These are phyloP conservation scores for Macrophomina tecta DNA, from an alignment of 2,329 filamentous ascomycete species.

Conservation along the genomic window DNA sequence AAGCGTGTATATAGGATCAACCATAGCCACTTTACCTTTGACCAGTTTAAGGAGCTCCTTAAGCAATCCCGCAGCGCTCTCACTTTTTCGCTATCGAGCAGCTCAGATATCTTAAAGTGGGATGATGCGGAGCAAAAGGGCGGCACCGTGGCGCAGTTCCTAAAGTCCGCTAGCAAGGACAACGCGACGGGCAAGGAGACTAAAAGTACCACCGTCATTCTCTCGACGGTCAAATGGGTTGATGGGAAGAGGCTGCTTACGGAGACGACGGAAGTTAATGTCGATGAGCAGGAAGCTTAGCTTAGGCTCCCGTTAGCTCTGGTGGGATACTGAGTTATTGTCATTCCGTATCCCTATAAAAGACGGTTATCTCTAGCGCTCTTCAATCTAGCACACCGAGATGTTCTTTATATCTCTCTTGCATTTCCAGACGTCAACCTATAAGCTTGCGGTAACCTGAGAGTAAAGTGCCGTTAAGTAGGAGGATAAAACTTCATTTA, in stretches of 20 bases:
- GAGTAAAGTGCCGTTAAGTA: no score
- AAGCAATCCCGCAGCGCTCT: constrained; percentile 1
- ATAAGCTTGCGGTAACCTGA: no score
- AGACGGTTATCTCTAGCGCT: no score
- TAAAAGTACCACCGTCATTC: constrained; percentile 16
- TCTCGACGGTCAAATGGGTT: constrained; percentile 28
- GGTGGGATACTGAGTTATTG: no score
- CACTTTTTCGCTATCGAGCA: no score
- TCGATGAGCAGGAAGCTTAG: no score
- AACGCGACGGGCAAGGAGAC: constrained; percentile 28
- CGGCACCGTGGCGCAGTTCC: constrained; percentile 21
- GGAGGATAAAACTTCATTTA: no score
- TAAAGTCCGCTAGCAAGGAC: constrained; percentile 17
- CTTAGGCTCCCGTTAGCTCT: no score
- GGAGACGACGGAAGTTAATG: constrained; percentile 25
- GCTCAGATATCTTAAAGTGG: constrained; percentile 7
- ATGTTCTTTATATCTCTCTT: no score
- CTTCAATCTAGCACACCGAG: no score
- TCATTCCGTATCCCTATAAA: no score
- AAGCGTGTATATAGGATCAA: constrained; percentile 14
- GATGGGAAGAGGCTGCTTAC: constrained; percentile 28
- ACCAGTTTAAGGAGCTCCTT: constrained; percentile 24
- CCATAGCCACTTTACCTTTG: constrained; percentile 27
- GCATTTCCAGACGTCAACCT: no score
- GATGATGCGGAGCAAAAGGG: constrained; percentile 27